Base-by-base conservation (phyloP, 2,329 filamentous ascomycete genomes). In the Orbilia oligospora region DNA sequence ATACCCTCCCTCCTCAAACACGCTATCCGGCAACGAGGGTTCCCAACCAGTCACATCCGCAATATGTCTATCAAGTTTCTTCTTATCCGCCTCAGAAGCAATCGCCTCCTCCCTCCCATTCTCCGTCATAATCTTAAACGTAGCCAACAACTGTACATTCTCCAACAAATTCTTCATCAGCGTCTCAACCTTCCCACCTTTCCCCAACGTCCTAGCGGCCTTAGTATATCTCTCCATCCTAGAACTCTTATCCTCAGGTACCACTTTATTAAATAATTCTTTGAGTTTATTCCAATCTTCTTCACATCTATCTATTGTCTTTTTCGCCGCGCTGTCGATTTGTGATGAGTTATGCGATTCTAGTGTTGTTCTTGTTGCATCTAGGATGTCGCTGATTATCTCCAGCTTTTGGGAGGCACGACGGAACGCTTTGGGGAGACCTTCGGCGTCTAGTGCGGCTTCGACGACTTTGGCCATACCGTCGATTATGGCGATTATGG, bases 351-450 rank as follows among this genome's bases (percentile, higher is more conserved):
- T 38, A n/a, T n/a, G n/a, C n/a, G 27, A 20, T 18, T 20, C 22
- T 56, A 71, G 44, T 5, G 30, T 18, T 2, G 33, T 14, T 9
- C 2, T 55, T 30, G 68, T 55, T 30, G 56, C 30, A 4, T 71
- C 30, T 16, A 64, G n/a, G 44, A 64, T 71, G 0, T 36, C 20
- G 33, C 68, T 44, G 46, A 71, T 65, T 14, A 65, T 44, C 10
- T 33, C 27, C 3, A 71, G 68, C 55, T 71, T 71, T 38, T 38
- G 36, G n/a, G n/a, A n/a, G n/a, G n/a, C n/a, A n/a, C n/a, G n/a
- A n/a, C 68, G 68, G 46, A 71, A 71, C 14, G 46, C 46, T 65
- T 33, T 24, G 4, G 68, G 68, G 18, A 71, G 68, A 14, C 56
- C 56, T 16, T 65, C 30, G 6, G 56, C 56, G n/a, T 55, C 56